These are phyloP conservation scores for Taphrina flavorubra DNA, from an alignment of 1,139 yeast species.

Conservation along the genomic window DNA sequence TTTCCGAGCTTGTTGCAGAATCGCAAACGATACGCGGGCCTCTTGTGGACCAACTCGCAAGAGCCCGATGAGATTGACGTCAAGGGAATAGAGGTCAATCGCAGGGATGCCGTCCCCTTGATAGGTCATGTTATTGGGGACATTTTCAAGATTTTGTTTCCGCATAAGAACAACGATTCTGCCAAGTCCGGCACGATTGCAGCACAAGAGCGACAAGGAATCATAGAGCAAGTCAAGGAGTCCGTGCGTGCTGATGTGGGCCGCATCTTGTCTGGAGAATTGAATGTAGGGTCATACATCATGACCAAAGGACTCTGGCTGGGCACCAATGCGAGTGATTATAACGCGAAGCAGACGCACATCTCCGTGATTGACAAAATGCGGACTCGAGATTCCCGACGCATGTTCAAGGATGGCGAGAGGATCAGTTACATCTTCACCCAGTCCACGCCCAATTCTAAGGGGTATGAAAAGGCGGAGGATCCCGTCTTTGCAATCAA, in stretches of 20 bases:
- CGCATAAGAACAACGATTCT: conserved; percentile 24
- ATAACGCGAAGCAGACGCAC: conserved; percentile 33
- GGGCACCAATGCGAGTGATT: conserved; percentile 37
- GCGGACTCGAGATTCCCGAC: conserved; percentile 20
- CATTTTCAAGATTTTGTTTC: conserved; percentile 30
- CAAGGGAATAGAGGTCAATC: conserved; percentile 38
- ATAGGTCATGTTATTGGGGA: conserved; percentile 36
- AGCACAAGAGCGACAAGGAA: conserved; percentile 9
- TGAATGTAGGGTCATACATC: conserved; percentile 31
- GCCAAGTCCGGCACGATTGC: not conserved
- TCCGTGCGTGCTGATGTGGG: conserved; percentile 22
- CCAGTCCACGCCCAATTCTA: conserved; percentile 33
- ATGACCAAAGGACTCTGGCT: conserved; percentile 42
- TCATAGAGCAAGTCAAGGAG: conserved; percentile 29
- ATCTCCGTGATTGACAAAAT: conserved; percentile 38
- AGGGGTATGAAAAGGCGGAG: conserved; percentile 40
- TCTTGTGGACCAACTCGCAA: conserved; percentile 30
- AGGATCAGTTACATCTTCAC: conserved; percentile 34
- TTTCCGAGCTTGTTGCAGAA: conserved; percentile 36
- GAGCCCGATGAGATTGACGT: conserved; percentile 34
- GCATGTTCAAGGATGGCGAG: conserved; percentile 35
- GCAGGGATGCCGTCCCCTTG: conserved; percentile 41
- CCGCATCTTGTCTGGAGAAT: conserved; percentile 18
- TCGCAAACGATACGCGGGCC: conserved; percentile 38
- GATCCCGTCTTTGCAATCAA: conserved; percentile 37